Percentiles rank a stretch among this genome's conserved stretches.
Conservation (phyloP, 768 basidiomycete genomes). For the Psilocybe cyanescens region DNA sequence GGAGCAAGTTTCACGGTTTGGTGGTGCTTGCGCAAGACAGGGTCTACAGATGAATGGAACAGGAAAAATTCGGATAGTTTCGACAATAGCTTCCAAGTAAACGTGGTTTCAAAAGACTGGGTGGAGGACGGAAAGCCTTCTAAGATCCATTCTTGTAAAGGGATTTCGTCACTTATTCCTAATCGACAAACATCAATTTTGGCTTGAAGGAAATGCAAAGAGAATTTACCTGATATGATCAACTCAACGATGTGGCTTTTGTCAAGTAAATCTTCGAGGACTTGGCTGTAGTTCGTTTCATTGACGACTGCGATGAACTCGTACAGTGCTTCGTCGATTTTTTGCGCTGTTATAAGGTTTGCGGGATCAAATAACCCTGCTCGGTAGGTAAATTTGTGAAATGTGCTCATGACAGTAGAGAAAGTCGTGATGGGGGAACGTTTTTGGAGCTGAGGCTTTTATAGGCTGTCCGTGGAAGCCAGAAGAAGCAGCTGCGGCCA, state of each 20-base stretch:
- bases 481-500: slow-evolving; percentile 13
- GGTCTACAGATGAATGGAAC: slow-evolving; percentile 1
- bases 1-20: slow-evolving; percentile 26
- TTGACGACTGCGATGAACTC: slow-evolving; percentile 27
- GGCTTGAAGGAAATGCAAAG: not conserved
- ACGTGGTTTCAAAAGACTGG: slow-evolving; percentile 6
- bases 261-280: slow-evolving; percentile 27
- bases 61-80: slow-evolving; percentile 17
- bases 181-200: not conserved
- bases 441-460: slow-evolving; percentile 4
- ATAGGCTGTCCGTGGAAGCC: slow-evolving; percentile 5
- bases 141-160: slow-evolving; percentile 29
- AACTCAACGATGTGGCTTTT: slow-evolving; percentile 26
- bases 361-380: slow-evolving; percentile 20
- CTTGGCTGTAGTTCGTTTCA: slow-evolving; percentile 20
- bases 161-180: slow-evolving; percentile 15
- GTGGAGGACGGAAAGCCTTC: slow-evolving; percentile 32
- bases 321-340: slow-evolving; percentile 21
- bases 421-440: not conserved
- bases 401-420: slow-evolving; percentile 20
- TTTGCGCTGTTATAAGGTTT: slow-evolving; percentile 18
- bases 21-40: slow-evolving; percentile 11
- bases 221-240: slow-evolving; percentile 26
- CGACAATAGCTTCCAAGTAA: slow-evolving; percentile 1
- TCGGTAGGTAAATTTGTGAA: slow-evolving; percentile 23